These are phyloP conservation scores for Trypanosomatidae sp. DNA, from an alignment of 208 protist species.

Conservation along the genomic window DNA sequence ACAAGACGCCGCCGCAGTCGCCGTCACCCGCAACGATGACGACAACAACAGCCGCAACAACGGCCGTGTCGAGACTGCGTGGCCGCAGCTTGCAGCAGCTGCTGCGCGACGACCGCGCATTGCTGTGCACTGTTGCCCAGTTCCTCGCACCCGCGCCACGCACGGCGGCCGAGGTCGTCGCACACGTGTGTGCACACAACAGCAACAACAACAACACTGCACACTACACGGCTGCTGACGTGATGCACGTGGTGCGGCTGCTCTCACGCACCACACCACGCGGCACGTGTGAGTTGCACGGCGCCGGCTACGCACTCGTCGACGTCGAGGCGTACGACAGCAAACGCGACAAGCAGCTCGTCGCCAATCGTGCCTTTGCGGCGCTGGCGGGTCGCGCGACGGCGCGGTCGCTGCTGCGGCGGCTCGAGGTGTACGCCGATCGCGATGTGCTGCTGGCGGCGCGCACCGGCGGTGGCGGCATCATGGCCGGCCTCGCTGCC, in stretches of 20 bases:
- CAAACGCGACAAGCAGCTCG: conserved; percentile 20
- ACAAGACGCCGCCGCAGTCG: too few species aligned
- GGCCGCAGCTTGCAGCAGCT: too few species aligned
- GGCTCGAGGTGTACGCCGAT: conserved; percentile 19
- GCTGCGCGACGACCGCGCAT: too few species aligned
- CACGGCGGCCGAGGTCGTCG: too few species aligned
- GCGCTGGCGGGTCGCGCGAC: too few species aligned
- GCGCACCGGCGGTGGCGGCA: conserved; percentile 7
- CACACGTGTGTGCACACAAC: not conserved
- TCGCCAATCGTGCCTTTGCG: conserved; percentile 35
- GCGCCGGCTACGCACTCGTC: conserved; percentile 29
- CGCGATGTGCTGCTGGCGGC: conserved; percentile 14
- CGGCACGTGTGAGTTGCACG: conserved; percentile 17
- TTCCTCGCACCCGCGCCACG: too few species aligned
- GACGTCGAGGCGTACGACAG: conserved; percentile 29
- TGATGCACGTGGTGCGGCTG: not conserved
- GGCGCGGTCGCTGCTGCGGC: conserved; percentile 6
- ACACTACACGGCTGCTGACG: not conserved
- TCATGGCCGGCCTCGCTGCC: conserved; percentile 1
- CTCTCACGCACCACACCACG: not conserved
- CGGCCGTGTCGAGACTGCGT: too few species aligned
- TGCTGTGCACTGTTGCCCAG: too few species aligned
- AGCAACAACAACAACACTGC: not conserved
- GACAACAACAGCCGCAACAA: too few species aligned
- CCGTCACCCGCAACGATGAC: too few species aligned